These are phyloP conservation scores for Chenopodium berlandieri DNA, from an alignment of 148 eudicot species.

Conservation along the genomic window DNA sequence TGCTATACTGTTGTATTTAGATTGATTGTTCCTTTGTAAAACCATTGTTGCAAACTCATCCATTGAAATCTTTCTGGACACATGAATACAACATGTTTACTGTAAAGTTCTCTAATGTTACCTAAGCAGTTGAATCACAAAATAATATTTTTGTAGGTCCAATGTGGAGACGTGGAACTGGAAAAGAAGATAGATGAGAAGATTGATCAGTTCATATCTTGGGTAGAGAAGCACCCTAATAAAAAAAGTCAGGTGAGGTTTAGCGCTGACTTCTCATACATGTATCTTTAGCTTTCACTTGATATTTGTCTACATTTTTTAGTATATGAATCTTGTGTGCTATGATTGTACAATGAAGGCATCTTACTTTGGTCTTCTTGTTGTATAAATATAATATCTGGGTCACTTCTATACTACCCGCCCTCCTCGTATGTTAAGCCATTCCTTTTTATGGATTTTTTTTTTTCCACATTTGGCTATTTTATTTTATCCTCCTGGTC, in stretches of 20 bases:
- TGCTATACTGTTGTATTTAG: neutral
- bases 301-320: neutral
- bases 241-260: constrained; percentile 87
- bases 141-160: constrained; percentile 48
- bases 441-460: neutral
- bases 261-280: neutral
- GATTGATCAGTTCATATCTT: constrained; percentile 81
- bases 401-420: neutral
- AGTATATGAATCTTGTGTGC: neutral
- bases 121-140: neutral
- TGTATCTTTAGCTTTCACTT: constrained; percentile 1
- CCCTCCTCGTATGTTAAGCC: too few relatives aligned
- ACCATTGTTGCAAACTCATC: neutral
- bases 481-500: neutral
- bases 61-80: neutral
- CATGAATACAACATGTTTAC: neutral
- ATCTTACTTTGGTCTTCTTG: neutral
- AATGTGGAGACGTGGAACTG: constrained; percentile 84
- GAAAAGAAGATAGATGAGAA: constrained; percentile 94
- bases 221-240: constrained; percentile 95
- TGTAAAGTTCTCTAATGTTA: neutral
- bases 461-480: neutral
- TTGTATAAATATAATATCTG: neutral
- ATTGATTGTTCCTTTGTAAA: neutral
- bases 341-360: neutral